Conservation (phyloP, 768 basidiomycete species). For the Mycena filopes region DNA sequence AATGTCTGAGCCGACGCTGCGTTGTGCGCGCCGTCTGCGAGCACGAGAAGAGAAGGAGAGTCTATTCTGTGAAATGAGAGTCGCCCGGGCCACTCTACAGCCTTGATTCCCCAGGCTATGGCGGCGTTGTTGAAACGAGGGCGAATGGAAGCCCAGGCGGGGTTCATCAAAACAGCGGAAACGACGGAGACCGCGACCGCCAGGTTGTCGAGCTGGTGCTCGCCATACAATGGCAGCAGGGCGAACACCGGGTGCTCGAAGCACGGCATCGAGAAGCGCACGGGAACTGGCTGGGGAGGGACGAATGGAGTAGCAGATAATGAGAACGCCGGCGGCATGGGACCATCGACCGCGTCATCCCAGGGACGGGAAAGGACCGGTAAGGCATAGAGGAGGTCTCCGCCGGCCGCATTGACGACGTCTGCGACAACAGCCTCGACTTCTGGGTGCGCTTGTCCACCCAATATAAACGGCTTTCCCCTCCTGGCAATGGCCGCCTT, state of each 20-base stretch:
- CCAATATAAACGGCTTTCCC: slow-evolving; percentile 73
- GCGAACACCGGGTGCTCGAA: slow-evolving; percentile 59
- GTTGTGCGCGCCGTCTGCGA: slow-evolving; percentile 97
- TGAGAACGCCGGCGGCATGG: slow-evolving; percentile 41
- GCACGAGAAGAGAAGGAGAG: slow-evolving; percentile 49
- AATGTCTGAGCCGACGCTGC: slow-evolving; percentile 78
- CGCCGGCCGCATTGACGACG: slow-evolving; percentile 54
- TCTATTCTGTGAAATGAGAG: slow-evolving; percentile 71
- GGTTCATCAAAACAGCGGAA: slow-evolving; percentile 61
- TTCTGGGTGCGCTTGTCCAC: slow-evolving; percentile 64
- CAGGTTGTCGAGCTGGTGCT: slow-evolving; percentile 90
- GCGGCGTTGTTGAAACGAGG: slow-evolving; percentile 57
- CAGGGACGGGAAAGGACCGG: slow-evolving; percentile 48
- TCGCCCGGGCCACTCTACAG: slow-evolving; percentile 83
- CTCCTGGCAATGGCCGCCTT: slow-evolving; percentile 84
- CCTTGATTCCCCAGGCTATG: slow-evolving; percentile 67
- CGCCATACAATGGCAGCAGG: slow-evolving; percentile 75
- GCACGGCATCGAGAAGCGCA: slow-evolving; percentile 54
- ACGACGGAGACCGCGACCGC: slow-evolving; percentile 73
- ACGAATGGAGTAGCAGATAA: slow-evolving; percentile 43
- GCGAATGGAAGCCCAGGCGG: slow-evolving; percentile 41
- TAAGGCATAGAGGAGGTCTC: slow-evolving; percentile 50
- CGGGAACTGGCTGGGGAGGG: slow-evolving; percentile 52
- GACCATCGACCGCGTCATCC: slow-evolving; percentile 49
- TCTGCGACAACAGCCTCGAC: slow-evolving; percentile 58